These are phyloP conservation scores for Protomyces inundatus DNA, from an alignment of 1,139 yeast genomes.

Conservation along the genomic window DNA sequence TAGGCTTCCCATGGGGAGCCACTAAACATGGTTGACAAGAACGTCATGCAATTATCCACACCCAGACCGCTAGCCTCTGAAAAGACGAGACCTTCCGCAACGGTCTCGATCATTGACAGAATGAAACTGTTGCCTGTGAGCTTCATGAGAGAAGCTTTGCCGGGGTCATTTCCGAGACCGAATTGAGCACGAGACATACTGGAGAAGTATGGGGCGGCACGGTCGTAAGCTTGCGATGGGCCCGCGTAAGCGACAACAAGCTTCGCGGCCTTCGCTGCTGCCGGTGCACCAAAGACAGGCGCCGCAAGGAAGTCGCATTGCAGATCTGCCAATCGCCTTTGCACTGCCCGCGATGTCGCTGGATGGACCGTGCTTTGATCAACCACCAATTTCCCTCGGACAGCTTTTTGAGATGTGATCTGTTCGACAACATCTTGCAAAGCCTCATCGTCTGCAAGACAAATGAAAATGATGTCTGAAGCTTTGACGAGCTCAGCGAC, in stretches of 20 bases:
- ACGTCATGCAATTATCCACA: constrained; percentile 29
- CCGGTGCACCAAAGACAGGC: constrained; percentile 38
- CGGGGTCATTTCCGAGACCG: constrained; percentile 34
- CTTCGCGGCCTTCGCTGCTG: constrained; percentile 35
- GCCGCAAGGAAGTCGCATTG: constrained; percentile 35
- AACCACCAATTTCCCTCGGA: constrained; percentile 34
- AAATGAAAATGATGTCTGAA: constrained; percentile 32
- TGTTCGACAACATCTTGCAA: background rate
- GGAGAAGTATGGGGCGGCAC: constrained; percentile 32
- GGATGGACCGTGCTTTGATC: constrained; percentile 37
- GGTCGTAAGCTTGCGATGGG: constrained; percentile 32
- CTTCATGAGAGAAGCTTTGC: constrained; percentile 35
- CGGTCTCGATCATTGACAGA: constrained; percentile 36
- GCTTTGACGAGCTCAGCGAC: constrained; percentile 30
- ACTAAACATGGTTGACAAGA: constrained; percentile 29
- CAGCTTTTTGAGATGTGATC: background rate
- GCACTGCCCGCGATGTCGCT: constrained; percentile 33
- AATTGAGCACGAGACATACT: constrained; percentile 28
- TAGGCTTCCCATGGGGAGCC: constrained; percentile 30
- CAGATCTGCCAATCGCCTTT: constrained; percentile 28
- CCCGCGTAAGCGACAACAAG: constrained; percentile 37
- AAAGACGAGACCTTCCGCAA: constrained; percentile 35
- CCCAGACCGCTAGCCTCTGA: constrained; percentile 36
- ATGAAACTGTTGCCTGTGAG: constrained; percentile 37
- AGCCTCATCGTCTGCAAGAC: constrained; percentile 32